Evolutionary conservation across 1,284 basidiomycete species (phyloP).

Genomic region (Volvariella volvacea): DNA sequence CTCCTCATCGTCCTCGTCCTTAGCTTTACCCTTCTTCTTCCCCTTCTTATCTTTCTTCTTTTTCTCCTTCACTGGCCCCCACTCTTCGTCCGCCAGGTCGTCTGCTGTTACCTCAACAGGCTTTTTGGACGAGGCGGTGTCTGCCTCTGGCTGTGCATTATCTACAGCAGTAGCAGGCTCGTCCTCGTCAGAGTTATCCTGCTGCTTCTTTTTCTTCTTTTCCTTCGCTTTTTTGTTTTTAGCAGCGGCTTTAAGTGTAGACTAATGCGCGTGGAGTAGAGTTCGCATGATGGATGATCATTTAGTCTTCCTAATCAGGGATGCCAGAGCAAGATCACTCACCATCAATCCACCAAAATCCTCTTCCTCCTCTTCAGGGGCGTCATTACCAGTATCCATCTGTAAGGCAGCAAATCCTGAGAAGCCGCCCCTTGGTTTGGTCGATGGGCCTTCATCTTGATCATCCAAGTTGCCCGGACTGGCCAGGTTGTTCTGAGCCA

Average conservation of each 20-base stretch:
- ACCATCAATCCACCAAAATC: conserved; percentile 85
- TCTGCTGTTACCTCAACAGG: conserved; percentile 32
- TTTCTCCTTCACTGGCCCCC: conserved; percentile 53
- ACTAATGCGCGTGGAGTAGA: conserved; percentile 32
- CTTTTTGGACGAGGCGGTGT: conserved; percentile 23
- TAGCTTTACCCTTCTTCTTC: conserved; percentile 44
- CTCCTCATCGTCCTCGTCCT: conserved; percentile 21
- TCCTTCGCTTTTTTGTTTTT: conserved; percentile 60
- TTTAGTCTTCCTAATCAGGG: too few species aligned
- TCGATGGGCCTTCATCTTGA: conserved; percentile 32
- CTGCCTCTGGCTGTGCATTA: conserved; percentile 15
- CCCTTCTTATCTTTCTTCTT: conserved; percentile 55
- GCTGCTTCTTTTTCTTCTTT: conserved; percentile 59
- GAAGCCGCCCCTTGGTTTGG: conserved; percentile 28
- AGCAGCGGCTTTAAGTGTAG: conserved; percentile 49
- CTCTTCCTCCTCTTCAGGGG: conserved; percentile 58
- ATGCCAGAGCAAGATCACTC: conserved; percentile 17
- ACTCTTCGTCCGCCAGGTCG: conserved; percentile 37
- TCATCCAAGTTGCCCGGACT: conserved; percentile 29
- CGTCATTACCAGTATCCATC: conserved; percentile 29
- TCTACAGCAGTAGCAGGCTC: conserved; percentile 10
- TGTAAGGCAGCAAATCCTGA: conserved; percentile 48
- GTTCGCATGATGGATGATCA: too few species aligned
- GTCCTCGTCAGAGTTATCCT: conserved; percentile 33
- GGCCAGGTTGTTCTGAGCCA: conserved; percentile 35